phyloP scores from a whole-genome alignment of 345 rosid species.

The Clarkia xantiana region DNA sequence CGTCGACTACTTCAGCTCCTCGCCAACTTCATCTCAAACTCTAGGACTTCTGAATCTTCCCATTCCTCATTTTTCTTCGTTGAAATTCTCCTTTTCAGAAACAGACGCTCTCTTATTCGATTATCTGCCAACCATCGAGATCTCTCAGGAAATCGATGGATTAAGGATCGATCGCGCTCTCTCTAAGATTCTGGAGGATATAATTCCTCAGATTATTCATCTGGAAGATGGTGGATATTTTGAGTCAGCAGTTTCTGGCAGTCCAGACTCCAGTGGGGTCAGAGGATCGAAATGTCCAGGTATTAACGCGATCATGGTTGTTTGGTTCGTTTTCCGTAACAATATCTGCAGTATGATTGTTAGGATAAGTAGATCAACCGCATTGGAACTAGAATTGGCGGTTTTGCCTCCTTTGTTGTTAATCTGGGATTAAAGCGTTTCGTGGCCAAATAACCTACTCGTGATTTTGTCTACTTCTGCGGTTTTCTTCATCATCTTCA shows the following conservation, averaged over 20 bases:
- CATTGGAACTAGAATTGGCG: too few species aligned
- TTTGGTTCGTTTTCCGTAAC: background rate
- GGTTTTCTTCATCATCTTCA: background rate
- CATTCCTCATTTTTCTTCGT: constrained; percentile 27
- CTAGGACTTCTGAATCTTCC: constrained; percentile 53
- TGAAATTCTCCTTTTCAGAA: constrained; percentile 13
- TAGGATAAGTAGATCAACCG: too few species aligned
- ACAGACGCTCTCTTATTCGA: constrained; percentile 16
- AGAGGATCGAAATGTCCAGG: background rate
- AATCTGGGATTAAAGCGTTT: background rate
- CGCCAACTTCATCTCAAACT: constrained; percentile 18
- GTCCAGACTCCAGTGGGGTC: constrained; percentile 3
- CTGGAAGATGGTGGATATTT: background rate
- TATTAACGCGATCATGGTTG: background rate
- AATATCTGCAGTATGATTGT: too few species aligned
- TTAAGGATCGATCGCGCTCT: constrained; percentile 38
- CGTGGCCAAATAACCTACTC: background rate
- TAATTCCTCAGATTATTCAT: constrained; percentile 33
- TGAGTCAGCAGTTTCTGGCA: constrained; percentile 17
- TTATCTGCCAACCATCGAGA: constrained; percentile 9
- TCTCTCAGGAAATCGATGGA: constrained; percentile 18
- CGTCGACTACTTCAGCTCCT: constrained; percentile 29
- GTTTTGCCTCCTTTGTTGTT: background rate
- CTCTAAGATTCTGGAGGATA: constrained; percentile 38
- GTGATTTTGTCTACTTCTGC: background rate